Evolutionary conservation across 768 basidiomycete species (phyloP).

Genomic region (Lentinula sp.): DNA sequence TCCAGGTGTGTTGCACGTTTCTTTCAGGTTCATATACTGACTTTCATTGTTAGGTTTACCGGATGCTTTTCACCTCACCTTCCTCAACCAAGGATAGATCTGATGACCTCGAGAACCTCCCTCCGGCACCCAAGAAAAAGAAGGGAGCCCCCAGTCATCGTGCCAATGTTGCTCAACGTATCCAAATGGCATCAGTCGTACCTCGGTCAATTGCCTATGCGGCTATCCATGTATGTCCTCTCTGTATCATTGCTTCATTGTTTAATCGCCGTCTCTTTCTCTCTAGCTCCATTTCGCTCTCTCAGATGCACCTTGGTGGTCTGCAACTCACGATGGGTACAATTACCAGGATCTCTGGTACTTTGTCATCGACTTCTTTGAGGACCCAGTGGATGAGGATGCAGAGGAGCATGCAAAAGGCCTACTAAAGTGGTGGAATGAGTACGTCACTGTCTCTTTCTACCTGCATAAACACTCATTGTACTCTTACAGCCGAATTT

Average conservation of each 20-base stretch:
- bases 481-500: background rate
- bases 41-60: background rate
- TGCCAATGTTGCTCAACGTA: background rate
- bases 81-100: background rate
- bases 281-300: background rate
- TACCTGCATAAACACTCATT: background rate
- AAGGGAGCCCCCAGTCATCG: background rate
- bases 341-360: conserved; percentile 1
- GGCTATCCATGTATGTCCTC: background rate
- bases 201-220: background rate
- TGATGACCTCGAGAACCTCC: background rate
- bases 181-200: background rate
- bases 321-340: background rate
- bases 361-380: background rate
- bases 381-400: background rate
- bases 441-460: background rate
- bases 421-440: background rate
- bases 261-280: background rate
- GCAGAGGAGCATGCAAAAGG: background rate
- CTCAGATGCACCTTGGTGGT: background rate
- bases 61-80: background rate
- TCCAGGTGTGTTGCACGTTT: background rate
- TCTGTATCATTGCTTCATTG: background rate
- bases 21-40: no score
- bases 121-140: background rate